Evolutionary conservation across 768 basidiomycete genomes (phyloP).

Genomic region (Lyophyllum semitale): DNA sequence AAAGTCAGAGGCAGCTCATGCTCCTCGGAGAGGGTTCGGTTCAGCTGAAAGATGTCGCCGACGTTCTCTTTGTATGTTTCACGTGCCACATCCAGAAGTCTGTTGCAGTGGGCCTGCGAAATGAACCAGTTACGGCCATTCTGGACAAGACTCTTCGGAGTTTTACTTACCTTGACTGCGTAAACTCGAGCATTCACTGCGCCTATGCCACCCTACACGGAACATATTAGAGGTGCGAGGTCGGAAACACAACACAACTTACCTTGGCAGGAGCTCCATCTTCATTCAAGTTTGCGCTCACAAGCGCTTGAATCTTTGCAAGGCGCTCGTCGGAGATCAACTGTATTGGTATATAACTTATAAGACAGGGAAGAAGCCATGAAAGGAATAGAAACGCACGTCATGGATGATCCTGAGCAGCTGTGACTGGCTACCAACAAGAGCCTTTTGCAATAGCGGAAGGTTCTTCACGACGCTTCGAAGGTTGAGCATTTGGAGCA

Average conservation of each 20-base stretch:
- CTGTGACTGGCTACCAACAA: constrained; percentile 57
- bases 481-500: constrained; percentile 79
- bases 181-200: constrained; percentile 84
- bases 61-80: constrained; percentile 95
- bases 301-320: constrained; percentile 56
- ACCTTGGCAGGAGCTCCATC: constrained; percentile 65
- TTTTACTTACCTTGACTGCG: constrained; percentile 61
- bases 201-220: constrained; percentile 64
- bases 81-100: constrained; percentile 89
- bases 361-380: neutral
- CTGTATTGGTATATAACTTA: constrained; percentile 30
- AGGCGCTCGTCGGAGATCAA: constrained; percentile 79
- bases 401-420: constrained; percentile 64
- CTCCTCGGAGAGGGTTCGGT: constrained; percentile 56
- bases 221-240: neutral
- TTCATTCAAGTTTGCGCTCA: constrained; percentile 73
- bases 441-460: constrained; percentile 61
- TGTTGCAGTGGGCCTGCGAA: constrained; percentile 70
- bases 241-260: neutral
- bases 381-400: constrained; percentile 35
- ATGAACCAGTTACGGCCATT: neutral
- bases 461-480: constrained; percentile 71
- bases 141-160: neutral
- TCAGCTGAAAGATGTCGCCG: constrained; percentile 79
- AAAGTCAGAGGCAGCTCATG: constrained; percentile 67